These are phyloP conservation scores for Coemansia sp. DNA, from an alignment of 192 early-diverging fungal genomes.

Conservation along the genomic window DNA sequence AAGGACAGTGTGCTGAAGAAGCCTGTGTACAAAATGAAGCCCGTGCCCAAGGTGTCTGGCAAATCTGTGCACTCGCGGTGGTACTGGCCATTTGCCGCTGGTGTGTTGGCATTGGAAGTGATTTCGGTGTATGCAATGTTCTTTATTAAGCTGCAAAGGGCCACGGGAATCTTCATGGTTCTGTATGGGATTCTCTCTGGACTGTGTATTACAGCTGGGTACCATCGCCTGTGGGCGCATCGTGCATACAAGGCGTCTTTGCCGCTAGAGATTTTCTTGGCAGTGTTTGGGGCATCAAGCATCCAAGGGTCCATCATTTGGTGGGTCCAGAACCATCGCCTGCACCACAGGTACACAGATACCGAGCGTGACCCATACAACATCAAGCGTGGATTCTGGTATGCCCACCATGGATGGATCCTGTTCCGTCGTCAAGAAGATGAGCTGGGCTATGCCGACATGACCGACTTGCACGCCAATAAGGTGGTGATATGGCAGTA, in stretches of 20 bases:
- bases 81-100: conserved; percentile 52
- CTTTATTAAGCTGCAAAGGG: conserved; percentile 71
- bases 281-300: conserved; percentile 66
- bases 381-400: conserved; percentile 78
- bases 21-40: conserved; percentile 42
- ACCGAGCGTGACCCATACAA: conserved; percentile 83
- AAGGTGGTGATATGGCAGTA: conserved; percentile 74
- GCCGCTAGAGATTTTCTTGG: conserved; percentile 59
- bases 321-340: conserved; percentile 83
- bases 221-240: conserved; percentile 83
- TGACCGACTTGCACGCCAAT: conserved; percentile 73
- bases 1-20: conserved; percentile 26
- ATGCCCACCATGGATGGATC: conserved; percentile 86
- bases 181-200: conserved; percentile 73
- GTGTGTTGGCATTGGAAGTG: conserved; percentile 59
- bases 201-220: conserved; percentile 86
- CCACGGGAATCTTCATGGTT: conserved; percentile 54
- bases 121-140: conserved; percentile 75
- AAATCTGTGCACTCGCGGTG: conserved; percentile 45
- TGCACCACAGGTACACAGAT: conserved; percentile 86
- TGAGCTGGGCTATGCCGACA: conserved; percentile 76
- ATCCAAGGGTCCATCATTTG: conserved; percentile 81
- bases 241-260: conserved; percentile 67
- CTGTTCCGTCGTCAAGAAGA: conserved; percentile 67
- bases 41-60: conserved; percentile 34